phyloP scores from a whole-genome alignment of 2,329 filamentous ascomycete genomes.

The Monosporascus cannonballus region DNA sequence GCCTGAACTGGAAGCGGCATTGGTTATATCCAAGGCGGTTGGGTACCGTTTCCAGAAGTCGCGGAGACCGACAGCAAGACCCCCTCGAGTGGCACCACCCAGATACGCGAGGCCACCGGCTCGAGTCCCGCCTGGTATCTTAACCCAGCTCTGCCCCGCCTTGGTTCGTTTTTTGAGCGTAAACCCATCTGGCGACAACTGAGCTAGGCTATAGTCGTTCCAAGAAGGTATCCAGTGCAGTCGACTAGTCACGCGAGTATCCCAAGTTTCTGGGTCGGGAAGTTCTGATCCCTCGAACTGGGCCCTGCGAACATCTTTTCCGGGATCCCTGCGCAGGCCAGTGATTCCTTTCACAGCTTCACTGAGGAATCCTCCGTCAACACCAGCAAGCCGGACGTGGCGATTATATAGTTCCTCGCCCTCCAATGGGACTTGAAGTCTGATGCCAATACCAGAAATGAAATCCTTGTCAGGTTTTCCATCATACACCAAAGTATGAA shows the following conservation, averaged over 20 bases:
- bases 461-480: slow-evolving; percentile 43
- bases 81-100: slow-evolving; percentile 50
- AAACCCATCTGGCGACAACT: slow-evolving; percentile 55
- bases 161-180: slow-evolving; percentile 55
- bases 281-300: slow-evolving; percentile 43
- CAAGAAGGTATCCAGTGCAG: slow-evolving; percentile 53
- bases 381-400: slow-evolving; percentile 50
- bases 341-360: slow-evolving; percentile 57
- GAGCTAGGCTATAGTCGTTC: slow-evolving; percentile 50
- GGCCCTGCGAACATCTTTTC: slow-evolving; percentile 37
- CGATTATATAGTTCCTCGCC: slow-evolving; percentile 50
- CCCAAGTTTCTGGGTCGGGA: slow-evolving; percentile 40
- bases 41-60: slow-evolving; percentile 62
- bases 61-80: slow-evolving; percentile 50
- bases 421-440: slow-evolving; percentile 48
- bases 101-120: slow-evolving; percentile 53
- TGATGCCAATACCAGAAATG: slow-evolving; percentile 47
- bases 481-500: slow-evolving; percentile 53
- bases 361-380: slow-evolving; percentile 47
- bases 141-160: slow-evolving; percentile 50
- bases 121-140: slow-evolving; percentile 49
- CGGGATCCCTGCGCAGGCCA: slow-evolving; percentile 50
- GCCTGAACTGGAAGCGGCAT: slow-evolving; percentile 42
- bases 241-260: slow-evolving; percentile 35
- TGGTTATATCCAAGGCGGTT: slow-evolving; percentile 48